Percentiles rank a stretch among this genome's conserved stretches.
Conservation (phyloP, 306 rosid genomes). For the Heteromeles arbutifolia region DNA sequence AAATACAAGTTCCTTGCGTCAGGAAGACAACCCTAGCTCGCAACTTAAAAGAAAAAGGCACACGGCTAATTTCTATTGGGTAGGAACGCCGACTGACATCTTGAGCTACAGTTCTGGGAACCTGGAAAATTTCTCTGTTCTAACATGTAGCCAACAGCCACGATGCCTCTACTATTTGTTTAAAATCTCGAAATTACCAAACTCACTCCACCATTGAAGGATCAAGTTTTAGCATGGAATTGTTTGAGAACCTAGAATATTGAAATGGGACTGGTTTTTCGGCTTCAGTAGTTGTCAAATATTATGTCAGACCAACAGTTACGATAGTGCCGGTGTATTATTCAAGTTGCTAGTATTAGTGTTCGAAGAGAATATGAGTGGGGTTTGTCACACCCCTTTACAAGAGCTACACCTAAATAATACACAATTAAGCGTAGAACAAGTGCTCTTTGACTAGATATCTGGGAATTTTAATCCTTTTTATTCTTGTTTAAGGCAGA, state of each 20-base stretch:
- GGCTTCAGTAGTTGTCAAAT: neutral
- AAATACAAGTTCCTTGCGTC: neutral
- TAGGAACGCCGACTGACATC: no score
- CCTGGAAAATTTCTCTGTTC: no score
- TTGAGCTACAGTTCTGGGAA: no score
- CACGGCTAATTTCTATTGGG: no score
- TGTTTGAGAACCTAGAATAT: no score
- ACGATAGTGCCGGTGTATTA: neutral
- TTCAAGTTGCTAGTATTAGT: neutral
- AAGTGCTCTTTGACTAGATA: neutral
- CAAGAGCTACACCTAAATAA: neutral
- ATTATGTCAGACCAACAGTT: neutral
- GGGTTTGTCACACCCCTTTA: neutral
- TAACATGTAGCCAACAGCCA: no score
- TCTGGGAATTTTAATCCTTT: neutral
- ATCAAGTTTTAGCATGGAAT: no score
- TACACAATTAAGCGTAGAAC: neutral
- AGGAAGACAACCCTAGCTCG: neutral
- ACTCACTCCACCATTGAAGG: no score
- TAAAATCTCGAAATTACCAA: no score
- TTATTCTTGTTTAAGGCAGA: neutral
- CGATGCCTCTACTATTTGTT: no score
- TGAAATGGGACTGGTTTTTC: neutral
- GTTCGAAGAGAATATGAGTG: neutral
- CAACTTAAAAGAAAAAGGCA: no score